Conservation (phyloP, 805 yeast genomes). For the Wickerhamiella alocasiicola region DNA sequence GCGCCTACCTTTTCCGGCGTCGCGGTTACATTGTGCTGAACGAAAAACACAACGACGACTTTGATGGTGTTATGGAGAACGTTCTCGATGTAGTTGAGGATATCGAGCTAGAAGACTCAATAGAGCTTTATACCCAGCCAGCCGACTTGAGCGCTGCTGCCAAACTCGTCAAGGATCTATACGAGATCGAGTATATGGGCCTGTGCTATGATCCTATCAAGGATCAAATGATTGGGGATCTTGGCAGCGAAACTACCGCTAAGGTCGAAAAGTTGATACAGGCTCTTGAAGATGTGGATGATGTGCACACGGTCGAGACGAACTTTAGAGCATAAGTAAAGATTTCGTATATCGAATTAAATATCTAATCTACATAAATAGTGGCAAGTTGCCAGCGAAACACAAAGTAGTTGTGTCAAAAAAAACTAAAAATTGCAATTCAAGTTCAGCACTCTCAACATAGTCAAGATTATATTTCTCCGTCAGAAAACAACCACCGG, state of each 20-base stretch:
- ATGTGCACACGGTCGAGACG: slow-evolving; percentile 67
- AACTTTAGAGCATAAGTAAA: slow-evolving; percentile 33
- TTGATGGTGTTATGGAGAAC: slow-evolving; percentile 62
- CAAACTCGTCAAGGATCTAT: slow-evolving; percentile 41
- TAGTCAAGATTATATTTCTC: too few relatives aligned
- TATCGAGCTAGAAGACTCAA: slow-evolving; percentile 28
- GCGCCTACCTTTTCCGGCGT: slow-evolving; percentile 62
- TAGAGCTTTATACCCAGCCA: slow-evolving; percentile 48
- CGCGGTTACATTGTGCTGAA: slow-evolving; percentile 60
- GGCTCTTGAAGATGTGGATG: slow-evolving; percentile 66
- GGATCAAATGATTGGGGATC: slow-evolving; percentile 44
- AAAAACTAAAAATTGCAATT: too few relatives aligned
- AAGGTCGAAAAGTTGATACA: slow-evolving; percentile 45
- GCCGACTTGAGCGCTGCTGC: slow-evolving; percentile 51
- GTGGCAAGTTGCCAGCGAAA: too few relatives aligned
- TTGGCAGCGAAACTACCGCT: slow-evolving; percentile 41
- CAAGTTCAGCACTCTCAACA: too few relatives aligned
- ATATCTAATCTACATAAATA: slow-evolving; percentile 7
- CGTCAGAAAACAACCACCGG: too few relatives aligned
- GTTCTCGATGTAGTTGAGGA: slow-evolving; percentile 61
- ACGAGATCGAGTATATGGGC: slow-evolving; percentile 56
- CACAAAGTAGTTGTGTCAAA: too few relatives aligned
- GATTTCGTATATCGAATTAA: background rate
- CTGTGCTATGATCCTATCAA: slow-evolving; percentile 59
- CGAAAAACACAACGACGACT: slow-evolving; percentile 17